A percentile compares a stretch with the other conserved stretches of the same genome.
Conservation (phyloP, 2,329 filamentous ascomycete species). For the Coniochaeta pulveracea region DNA sequence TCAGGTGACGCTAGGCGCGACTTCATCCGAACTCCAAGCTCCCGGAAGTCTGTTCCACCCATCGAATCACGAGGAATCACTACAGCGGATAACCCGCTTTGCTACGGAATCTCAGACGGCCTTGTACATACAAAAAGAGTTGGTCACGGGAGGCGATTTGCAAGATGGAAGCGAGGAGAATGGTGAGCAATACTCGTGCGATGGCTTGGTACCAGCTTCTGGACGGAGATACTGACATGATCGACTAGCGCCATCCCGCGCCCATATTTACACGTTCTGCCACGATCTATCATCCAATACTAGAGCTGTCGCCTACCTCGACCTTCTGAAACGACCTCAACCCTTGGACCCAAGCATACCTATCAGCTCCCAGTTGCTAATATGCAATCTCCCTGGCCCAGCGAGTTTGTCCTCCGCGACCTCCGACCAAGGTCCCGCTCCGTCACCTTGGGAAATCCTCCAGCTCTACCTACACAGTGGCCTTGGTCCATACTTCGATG, state of each 20-base stretch:
- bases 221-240: constrained; percentile 14
- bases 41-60: constrained; percentile 74
- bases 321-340: constrained; percentile 79
- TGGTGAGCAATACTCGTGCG: no score
- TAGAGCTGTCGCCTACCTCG: constrained; percentile 75
- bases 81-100: constrained; percentile 81
- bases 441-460: constrained; percentile 83
- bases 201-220: no score
- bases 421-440: constrained; percentile 58
- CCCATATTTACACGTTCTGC: constrained; percentile 69
- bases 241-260: no score
- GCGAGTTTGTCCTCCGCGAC: constrained; percentile 56
- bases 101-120: constrained; percentile 78
- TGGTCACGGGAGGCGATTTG: constrained; percentile 40
- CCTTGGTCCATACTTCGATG: constrained; percentile 93
- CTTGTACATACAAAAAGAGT: constrained; percentile 84
- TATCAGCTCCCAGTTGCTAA: constrained; percentile 79
- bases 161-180: constrained; percentile 35
- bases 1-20: constrained; percentile 63
- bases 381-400: constrained; percentile 82
- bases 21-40: constrained; percentile 66
- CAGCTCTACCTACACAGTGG: constrained; percentile 87
- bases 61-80: constrained; percentile 61
- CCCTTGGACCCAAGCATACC: constrained; percentile 77
- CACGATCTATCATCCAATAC: constrained; percentile 70